Conservation (phyloP, 179 eudicot genomes). For the Camellia oleifera region DNA sequence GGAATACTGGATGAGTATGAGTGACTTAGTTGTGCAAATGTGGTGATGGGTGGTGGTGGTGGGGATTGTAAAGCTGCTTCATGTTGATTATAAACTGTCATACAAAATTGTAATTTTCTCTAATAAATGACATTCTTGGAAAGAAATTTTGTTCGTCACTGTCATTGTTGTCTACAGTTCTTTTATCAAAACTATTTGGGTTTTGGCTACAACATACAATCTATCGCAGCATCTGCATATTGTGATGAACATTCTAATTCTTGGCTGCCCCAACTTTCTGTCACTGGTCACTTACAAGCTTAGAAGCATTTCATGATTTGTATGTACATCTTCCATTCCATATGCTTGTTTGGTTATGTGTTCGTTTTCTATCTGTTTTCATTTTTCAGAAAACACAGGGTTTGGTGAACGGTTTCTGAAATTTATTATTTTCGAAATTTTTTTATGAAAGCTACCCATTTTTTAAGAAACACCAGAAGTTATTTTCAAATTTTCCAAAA, state of each 20-base stretch:
- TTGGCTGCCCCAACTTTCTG: too few relatives aligned
- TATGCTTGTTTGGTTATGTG: too few relatives aligned
- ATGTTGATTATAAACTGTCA: conserved; percentile 26
- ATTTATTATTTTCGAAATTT: too few relatives aligned
- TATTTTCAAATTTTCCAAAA: too few relatives aligned
- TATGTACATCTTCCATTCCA: too few relatives aligned
- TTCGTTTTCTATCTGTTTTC: too few relatives aligned
- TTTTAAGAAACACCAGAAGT: too few relatives aligned
- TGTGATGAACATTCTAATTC: background rate
- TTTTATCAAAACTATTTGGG: background rate
- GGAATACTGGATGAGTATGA: background rate
- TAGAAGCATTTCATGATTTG: too few relatives aligned
- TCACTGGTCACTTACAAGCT: too few relatives aligned
- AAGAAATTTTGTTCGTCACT: conserved; percentile 13
- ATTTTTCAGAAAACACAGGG: too few relatives aligned
- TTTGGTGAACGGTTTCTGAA: too few relatives aligned
- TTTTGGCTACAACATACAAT: background rate
- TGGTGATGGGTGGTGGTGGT: conserved; percentile 11
- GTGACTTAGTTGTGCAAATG: conserved; percentile 19
- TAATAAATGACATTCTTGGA: conserved; percentile 30
- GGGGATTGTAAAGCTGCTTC: conserved; percentile 34
- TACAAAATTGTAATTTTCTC: conserved; percentile 21
- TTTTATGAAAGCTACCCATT: too few relatives aligned
- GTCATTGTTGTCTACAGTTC: background rate
- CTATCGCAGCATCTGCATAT: background rate